phyloP scores from a whole-genome alignment of 2,329 filamentous ascomycete species.

The Aspergillus sp. region DNA sequence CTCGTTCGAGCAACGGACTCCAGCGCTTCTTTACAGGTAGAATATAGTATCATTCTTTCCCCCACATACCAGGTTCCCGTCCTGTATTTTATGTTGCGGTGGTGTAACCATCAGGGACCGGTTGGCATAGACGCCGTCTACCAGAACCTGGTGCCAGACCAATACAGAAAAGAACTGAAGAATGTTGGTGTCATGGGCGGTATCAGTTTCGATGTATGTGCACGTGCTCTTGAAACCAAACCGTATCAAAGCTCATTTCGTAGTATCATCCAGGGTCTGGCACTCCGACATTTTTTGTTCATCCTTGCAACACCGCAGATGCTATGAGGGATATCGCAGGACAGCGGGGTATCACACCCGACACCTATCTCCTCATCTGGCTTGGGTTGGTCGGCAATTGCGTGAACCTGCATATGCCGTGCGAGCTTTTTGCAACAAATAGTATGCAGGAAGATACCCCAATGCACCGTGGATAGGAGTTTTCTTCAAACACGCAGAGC shows the following conservation, averaged over 20 bases:
- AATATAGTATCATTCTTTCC: slow-evolving; percentile 71
- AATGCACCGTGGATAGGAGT: slow-evolving; percentile 11
- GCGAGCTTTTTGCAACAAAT: slow-evolving; percentile 49
- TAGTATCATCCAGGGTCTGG: slow-evolving; percentile 81
- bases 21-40: slow-evolving; percentile 47
- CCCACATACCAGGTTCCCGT: slow-evolving; percentile 71
- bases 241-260: slow-evolving; percentile 30
- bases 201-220: slow-evolving; percentile 71
- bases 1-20: slow-evolving; percentile 28
- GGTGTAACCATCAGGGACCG: slow-evolving; percentile 51
- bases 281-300: slow-evolving; percentile 79
- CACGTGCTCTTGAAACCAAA: slow-evolving; percentile 16
- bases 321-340: slow-evolving; percentile 64
- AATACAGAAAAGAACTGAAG: slow-evolving; percentile 59
- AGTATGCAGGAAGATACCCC: slow-evolving; percentile 11
- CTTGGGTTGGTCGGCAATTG: slow-evolving; percentile 78
- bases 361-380: slow-evolving; percentile 81
- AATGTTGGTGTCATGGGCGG: slow-evolving; percentile 62
- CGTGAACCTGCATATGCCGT: slow-evolving; percentile 73
- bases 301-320: slow-evolving; percentile 84
- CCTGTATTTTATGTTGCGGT: slow-evolving; percentile 67
- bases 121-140: slow-evolving; percentile 66
- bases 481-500: slow-evolving; percentile 11
- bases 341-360: slow-evolving; percentile 31
- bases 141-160: slow-evolving; percentile 62